These are phyloP conservation scores for Nyssa sinensis DNA, from an alignment of 148 eudicot genomes.

Conservation along the genomic window DNA sequence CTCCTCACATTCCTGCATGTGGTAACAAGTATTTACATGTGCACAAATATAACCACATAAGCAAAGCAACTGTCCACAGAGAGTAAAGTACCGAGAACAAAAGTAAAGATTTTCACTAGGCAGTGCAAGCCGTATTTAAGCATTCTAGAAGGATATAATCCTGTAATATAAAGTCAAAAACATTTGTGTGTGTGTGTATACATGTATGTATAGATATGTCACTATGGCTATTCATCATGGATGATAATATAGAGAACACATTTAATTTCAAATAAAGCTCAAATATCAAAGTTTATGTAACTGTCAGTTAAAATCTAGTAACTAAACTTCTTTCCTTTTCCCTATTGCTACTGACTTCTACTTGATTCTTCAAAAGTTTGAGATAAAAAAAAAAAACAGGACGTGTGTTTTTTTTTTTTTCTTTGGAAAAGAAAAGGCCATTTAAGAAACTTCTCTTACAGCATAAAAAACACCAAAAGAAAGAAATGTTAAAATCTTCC, in stretches of 20 bases:
- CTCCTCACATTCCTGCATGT: slow-evolving; percentile 80
- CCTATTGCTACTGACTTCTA: background rate
- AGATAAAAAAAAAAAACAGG: background rate
- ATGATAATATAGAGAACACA: background rate
- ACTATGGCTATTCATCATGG: background rate
- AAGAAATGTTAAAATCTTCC: background rate
- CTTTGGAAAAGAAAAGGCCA: background rate
- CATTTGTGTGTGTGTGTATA: too few relatives aligned
- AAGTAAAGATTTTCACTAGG: background rate
- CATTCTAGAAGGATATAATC: background rate
- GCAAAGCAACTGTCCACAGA: background rate
- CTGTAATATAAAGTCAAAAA: background rate
- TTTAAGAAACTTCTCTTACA: background rate
- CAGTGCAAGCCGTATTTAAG: background rate
- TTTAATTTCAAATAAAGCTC: background rate
- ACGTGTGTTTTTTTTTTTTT: too few relatives aligned
- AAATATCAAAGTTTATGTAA: background rate
- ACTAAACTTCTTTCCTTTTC: background rate
- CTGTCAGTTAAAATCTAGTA: background rate
- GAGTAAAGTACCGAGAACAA: background rate
- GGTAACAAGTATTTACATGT: background rate
- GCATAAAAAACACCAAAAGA: background rate
- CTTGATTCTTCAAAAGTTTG: background rate
- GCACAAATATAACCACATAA: background rate
- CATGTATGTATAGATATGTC: too few relatives aligned